Evolutionary conservation across 805 yeast genomes (phyloP).

Genomic region (Candida andamanensis): DNA sequence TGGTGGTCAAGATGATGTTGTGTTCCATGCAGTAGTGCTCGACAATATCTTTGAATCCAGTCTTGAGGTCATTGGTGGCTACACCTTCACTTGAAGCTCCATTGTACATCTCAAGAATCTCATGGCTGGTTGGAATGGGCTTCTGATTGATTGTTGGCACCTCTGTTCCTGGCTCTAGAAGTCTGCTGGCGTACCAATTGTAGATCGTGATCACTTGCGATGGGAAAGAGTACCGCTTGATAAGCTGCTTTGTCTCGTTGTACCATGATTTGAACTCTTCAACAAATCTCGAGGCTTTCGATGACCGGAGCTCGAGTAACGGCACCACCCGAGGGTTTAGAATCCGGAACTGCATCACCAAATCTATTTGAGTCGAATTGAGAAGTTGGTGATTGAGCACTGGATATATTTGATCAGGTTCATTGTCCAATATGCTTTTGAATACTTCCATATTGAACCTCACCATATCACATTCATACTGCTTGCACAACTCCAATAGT

Average conservation of each 20-base stretch:
- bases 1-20: constrained; percentile 36
- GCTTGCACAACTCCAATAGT: constrained; percentile 5
- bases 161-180: not conserved
- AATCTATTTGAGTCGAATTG: constrained; percentile 4
- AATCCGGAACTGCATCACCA: constrained; percentile 25
- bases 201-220: constrained; percentile 1
- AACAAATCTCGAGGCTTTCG: not conserved
- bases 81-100: constrained; percentile 20
- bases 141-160: constrained; percentile 2
- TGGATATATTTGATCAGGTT: constrained; percentile 1
- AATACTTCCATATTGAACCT: no score
- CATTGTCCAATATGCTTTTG: not conserved
- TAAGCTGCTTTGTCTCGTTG: not conserved
- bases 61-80: constrained; percentile 38
- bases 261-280: constrained; percentile 5
- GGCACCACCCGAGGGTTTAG: constrained; percentile 33
- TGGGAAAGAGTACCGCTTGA: not conserved
- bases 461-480: constrained; percentile 1
- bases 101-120: not conserved
- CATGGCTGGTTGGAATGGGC: not conserved
- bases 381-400: constrained; percentile 1
- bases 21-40: constrained; percentile 52
- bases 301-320: not conserved
- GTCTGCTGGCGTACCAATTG: constrained; percentile 11
- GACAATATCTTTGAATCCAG: constrained; percentile 46